These are phyloP conservation scores for Lobosporangium transversale DNA, from an alignment of 192 early-diverging fungal genomes.

Conservation along the genomic window DNA sequence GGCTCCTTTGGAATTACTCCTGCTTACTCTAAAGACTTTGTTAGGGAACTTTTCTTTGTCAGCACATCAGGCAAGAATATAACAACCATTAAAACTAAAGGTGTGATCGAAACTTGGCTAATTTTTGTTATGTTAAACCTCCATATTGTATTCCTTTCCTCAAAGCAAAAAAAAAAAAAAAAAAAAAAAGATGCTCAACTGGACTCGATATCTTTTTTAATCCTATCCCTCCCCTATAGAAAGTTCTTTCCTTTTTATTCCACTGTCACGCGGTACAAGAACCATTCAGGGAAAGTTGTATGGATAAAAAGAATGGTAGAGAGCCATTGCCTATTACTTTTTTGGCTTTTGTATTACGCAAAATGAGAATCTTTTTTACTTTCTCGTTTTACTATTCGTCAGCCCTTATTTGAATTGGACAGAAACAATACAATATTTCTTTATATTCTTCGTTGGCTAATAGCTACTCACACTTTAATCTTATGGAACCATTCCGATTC, in stretches of 20 bases:
- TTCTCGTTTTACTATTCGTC: too few relatives aligned
- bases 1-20: too few relatives aligned
- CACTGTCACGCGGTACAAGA: conserved; percentile 7
- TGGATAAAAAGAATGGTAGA: neutral
- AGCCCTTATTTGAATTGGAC: too few relatives aligned
- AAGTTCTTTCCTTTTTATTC: conserved; percentile 5
- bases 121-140: neutral
- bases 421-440: too few relatives aligned
- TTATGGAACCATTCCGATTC: conserved; percentile 9
- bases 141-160: neutral
- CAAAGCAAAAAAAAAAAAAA: too few relatives aligned
- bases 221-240: neutral
- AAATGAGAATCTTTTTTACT: neutral
- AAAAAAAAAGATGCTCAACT: too few relatives aligned
- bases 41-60: too few relatives aligned
- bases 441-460: too few relatives aligned
- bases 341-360: too few relatives aligned
- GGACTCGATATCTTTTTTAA: neutral
- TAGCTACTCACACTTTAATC: neutral
- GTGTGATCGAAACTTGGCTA: neutral
- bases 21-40: too few relatives aligned
- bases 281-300: neutral
- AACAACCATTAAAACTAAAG: neutral
- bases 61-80: too few relatives aligned
- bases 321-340: too few relatives aligned